A percentile compares a stretch with the other conserved stretches of the same genome.
Evolutionary conservation across 345 rosid genomes (phyloP).

Genomic region (Gossypium ekmanianum): DNA sequence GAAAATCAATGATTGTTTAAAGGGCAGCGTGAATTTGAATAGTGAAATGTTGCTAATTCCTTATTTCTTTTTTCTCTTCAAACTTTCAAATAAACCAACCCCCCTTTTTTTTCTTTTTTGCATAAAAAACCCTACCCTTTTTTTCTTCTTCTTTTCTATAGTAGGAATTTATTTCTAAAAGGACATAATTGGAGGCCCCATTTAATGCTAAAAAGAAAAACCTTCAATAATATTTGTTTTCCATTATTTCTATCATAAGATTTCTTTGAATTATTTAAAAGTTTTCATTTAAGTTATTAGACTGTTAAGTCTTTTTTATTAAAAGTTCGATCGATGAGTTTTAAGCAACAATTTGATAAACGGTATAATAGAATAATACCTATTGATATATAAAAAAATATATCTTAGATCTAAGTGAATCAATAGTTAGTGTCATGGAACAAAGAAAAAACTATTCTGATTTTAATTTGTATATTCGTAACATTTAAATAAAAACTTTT

Average conservation of each 20-base stretch:
- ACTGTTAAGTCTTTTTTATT: no score
- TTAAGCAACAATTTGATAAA: no score
- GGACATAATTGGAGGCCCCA: slow-evolving; percentile 13
- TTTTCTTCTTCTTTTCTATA: background rate
- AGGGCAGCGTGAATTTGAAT: slow-evolving; percentile 31
- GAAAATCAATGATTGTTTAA: slow-evolving; percentile 20
- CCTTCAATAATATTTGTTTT: background rate
- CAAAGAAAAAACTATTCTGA: accelerated
- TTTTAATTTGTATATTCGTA: no score
- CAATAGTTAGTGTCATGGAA: accelerated
- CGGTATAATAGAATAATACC: no score
- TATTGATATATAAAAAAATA: no score
- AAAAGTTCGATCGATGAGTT: no score
- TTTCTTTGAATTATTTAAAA: no score
- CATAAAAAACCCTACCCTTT: no score
- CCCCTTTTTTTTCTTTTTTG: no score
- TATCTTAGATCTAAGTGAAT: no score
- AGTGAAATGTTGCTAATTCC: slow-evolving; percentile 14
- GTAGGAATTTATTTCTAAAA: background rate
- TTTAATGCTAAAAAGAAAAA: background rate
- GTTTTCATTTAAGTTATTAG: accelerated
- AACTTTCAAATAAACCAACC: background rate
- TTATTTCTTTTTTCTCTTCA: background rate
- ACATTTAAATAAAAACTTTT: no score
- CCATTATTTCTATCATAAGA: background rate